Evolutionary conservation across 2,329 filamentous ascomycete species (phyloP).

Genomic region (Anisogramma anomala): DNA sequence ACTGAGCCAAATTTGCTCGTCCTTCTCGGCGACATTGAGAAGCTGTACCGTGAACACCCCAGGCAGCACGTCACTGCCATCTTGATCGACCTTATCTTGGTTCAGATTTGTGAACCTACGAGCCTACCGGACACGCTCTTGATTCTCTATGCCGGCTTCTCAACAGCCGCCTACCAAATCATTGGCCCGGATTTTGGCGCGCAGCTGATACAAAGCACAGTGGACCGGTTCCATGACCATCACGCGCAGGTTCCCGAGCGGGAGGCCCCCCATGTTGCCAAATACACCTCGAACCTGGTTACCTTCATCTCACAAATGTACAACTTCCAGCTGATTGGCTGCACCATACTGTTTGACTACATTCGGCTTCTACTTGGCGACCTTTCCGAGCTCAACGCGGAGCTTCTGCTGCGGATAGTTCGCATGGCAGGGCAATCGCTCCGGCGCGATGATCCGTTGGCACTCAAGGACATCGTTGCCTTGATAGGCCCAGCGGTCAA

Average conservation of each 20-base stretch:
- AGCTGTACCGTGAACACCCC: slow-evolving; percentile 70
- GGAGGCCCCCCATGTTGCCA: slow-evolving; percentile 28
- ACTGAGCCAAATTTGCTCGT: slow-evolving; percentile 83
- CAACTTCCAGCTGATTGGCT: slow-evolving; percentile 78
- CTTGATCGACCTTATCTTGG: slow-evolving; percentile 64
- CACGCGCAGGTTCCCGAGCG: slow-evolving; percentile 35
- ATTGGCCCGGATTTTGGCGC: slow-evolving; percentile 84
- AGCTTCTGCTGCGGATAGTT: slow-evolving; percentile 74
- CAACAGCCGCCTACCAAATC: slow-evolving; percentile 76
- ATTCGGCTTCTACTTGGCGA: slow-evolving; percentile 64
- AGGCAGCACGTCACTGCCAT: slow-evolving; percentile 80
- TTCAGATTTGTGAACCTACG: slow-evolving; percentile 68
- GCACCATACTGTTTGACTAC: slow-evolving; percentile 81
- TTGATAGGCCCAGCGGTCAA: slow-evolving; percentile 63
- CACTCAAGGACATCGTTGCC: slow-evolving; percentile 79
- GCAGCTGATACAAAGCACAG: slow-evolving; percentile 66
- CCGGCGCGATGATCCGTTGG: slow-evolving; percentile 75
- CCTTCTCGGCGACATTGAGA: slow-evolving; percentile 71
- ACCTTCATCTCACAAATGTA: slow-evolving; percentile 80
- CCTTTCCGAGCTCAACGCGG: slow-evolving; percentile 76
- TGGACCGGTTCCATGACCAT: slow-evolving; percentile 60
- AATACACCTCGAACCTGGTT: slow-evolving; percentile 64
- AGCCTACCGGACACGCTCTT: slow-evolving; percentile 78
- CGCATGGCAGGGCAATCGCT: slow-evolving; percentile 72
- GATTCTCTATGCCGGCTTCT: slow-evolving; percentile 80